Evolutionary conservation across 768 basidiomycete species (phyloP), one percentile per base, ranked within the genome.

Genomic region (Punctularia strigosozonata): DNA sequence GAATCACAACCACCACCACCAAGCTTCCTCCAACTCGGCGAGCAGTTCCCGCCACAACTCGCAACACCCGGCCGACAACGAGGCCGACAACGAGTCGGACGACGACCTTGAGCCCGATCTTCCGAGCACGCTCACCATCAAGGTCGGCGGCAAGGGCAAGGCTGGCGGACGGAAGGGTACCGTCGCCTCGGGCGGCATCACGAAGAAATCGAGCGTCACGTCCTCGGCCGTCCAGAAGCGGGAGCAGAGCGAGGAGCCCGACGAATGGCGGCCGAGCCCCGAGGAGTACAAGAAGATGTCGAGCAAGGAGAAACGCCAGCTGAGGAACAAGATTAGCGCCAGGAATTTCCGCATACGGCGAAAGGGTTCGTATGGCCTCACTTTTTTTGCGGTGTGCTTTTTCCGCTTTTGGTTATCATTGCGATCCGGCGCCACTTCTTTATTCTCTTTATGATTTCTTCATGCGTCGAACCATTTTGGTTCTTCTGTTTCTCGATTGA

Each of bases 251-350:
- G 71, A 73, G 19, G 57, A 77, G 4, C 68, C 77, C 13, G 81
- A 80, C 23, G 83, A 89, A 48, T 88, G 86, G 83, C 72, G 86
- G 36, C 88, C 87, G 6, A 72, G 77, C 3, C 82, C 90, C 1
- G 94, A 95, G 47, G 90, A 91, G 45, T 95, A 97, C 64, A 80
- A 86, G 54, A 97, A 89, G 59, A 84, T 99, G 75, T 77, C 77
- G 4, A 82, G 79, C 51, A 97, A 94, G 63, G 92, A 98, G 66
- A 98, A 98, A 61, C 65, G 95, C 6, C 94, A 98, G 58, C 64
- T 98, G 31, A 59, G 94, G 37, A 99, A 99, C 65, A 99, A 99
- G 77, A 90, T 97, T 49, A 83, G 80, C 47, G 94, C 94, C 0
- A 65, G 92, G 39, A 95, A 94, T 56, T 97, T 97, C 62, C 71